phyloP scores from a whole-genome alignment of 768 basidiomycete species.

The Kwoniella mangroviensis region DNA sequence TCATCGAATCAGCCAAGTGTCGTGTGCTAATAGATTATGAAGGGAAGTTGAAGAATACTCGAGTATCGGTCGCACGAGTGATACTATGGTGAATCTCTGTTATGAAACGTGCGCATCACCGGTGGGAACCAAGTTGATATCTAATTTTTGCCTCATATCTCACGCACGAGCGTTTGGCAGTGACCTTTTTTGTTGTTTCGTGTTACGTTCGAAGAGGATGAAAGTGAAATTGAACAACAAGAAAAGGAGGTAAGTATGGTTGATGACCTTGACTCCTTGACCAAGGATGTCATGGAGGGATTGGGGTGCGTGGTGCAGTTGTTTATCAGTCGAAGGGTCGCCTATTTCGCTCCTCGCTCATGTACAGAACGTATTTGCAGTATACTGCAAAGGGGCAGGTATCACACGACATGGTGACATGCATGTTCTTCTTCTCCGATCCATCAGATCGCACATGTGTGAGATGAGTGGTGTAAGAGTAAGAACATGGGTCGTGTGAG shows the following conservation, averaged over 20 bases:
- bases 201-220: no score
- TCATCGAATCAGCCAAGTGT: neutral
- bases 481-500: slow-evolving; percentile 14
- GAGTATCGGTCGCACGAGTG: slow-evolving; percentile 12
- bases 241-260: no score
- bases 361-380: no score
- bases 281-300: neutral
- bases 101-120: slow-evolving; percentile 2
- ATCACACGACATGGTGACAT: slow-evolving; percentile 17
- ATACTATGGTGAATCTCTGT: neutral
- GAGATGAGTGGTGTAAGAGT: neutral
- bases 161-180: neutral
- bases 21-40: neutral
- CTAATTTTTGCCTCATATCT: neutral
- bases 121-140: no score
- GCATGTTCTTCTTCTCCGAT: neutral
- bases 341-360: no score
- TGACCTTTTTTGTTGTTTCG: no score
- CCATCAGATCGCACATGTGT: slow-evolving; percentile 6
- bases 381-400: neutral
- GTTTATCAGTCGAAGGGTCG: neutral
- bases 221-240: no score
- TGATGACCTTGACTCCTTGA: neutral
- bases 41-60: neutral
- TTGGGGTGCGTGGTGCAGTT: neutral